These are phyloP conservation scores for Amanita exitialis DNA, from an alignment of 768 basidiomycete species.

Conservation along the genomic window DNA sequence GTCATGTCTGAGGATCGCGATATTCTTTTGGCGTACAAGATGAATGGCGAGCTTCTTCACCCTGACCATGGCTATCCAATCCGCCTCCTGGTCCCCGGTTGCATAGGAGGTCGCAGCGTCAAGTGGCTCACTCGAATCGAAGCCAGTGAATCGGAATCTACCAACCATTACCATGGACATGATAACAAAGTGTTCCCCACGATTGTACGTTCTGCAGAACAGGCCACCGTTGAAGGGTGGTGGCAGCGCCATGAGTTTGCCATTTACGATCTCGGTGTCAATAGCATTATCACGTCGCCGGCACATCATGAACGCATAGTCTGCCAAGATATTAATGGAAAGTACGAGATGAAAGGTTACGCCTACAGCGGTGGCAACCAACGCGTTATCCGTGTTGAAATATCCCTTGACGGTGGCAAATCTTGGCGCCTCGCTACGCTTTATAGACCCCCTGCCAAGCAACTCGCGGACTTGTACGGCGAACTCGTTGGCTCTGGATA, in stretches of 20 bases:
- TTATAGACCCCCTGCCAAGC: neutral
- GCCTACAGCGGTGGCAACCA: slow-evolving; percentile 56
- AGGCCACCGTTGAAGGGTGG: slow-evolving; percentile 39
- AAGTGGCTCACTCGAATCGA: slow-evolving; percentile 54
- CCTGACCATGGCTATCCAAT: slow-evolving; percentile 61
- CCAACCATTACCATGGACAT: slow-evolving; percentile 38
- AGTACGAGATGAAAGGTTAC: slow-evolving; percentile 41
- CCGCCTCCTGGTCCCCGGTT: slow-evolving; percentile 52
- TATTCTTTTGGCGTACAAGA: neutral
- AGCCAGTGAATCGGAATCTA: slow-evolving; percentile 35
- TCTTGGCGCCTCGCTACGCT: slow-evolving; percentile 33
- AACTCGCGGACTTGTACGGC: neutral
- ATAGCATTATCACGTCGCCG: slow-evolving; percentile 45
- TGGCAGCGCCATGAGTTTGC: slow-evolving; percentile 34
- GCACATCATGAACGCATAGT: slow-evolving; percentile 36
- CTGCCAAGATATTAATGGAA: slow-evolving; percentile 14
- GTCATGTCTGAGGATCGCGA: slow-evolving; percentile 1
- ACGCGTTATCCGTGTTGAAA: slow-evolving; percentile 45
- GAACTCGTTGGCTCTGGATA: neutral
- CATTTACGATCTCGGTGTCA: slow-evolving; percentile 49
- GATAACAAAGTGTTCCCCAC: slow-evolving; percentile 59
- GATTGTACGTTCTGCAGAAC: slow-evolving; percentile 39
- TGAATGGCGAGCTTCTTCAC: slow-evolving; percentile 21
- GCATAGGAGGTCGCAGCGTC: slow-evolving; percentile 51
- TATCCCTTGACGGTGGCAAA: slow-evolving; percentile 42